These are phyloP conservation scores for Tetrapisispora nanseiensis DNA, from an alignment of 805 yeast species.

Conservation along the genomic window DNA sequence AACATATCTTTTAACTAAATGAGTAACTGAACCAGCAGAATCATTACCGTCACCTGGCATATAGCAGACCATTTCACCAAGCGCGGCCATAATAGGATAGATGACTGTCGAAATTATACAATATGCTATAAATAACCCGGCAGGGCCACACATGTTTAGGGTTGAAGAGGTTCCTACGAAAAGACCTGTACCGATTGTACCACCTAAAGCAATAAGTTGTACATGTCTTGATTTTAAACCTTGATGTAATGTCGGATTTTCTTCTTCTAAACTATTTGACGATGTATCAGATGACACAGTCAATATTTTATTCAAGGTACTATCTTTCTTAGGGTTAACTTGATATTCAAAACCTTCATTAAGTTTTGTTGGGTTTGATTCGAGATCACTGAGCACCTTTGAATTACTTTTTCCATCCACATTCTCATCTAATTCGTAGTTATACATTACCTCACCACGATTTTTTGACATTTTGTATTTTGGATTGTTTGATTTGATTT, in stretches of 20 bases:
- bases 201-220: constrained; percentile 76
- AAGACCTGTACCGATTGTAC: constrained; percentile 76
- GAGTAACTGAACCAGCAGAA: constrained; percentile 45
- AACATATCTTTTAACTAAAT: constrained; percentile 49
- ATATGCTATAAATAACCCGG: constrained; percentile 52
- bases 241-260: constrained; percentile 9
- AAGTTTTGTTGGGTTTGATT: neutral
- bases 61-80: constrained; percentile 62
- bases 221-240: constrained; percentile 51
- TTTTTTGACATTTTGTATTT: neutral
- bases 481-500: neutral
- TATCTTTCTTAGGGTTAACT: neutral
- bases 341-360: neutral
- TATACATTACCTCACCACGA: neutral
- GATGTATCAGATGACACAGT: neutral
- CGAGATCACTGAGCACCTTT: neutral
- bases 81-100: constrained; percentile 51
- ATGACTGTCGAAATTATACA: constrained; percentile 52
- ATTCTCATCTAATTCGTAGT: neutral
- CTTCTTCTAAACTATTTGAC: neutral
- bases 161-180: constrained; percentile 66
- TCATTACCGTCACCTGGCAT: constrained; percentile 44
- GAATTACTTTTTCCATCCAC: neutral
- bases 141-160: constrained; percentile 63
- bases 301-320: neutral